Evolutionary conservation across 306 rosid species (phyloP), one percentile per base, ranked within the genome.

Genomic region (Malus asiatica): DNA sequence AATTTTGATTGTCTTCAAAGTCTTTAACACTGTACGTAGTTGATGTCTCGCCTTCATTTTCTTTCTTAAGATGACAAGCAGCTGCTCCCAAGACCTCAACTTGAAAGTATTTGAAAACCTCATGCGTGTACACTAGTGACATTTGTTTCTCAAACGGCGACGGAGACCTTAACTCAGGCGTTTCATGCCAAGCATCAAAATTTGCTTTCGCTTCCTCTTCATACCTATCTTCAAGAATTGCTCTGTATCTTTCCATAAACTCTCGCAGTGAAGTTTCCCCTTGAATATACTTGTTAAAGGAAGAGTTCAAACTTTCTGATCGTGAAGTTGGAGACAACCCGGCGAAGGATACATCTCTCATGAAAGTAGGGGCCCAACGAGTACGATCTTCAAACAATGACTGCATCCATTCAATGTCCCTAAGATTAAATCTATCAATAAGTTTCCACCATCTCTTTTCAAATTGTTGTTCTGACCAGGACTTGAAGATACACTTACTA

Each of bases 131-230:
- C 32, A 72, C 77, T 16, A 65, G 73, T 25, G 82, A 74, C 69
- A 79, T 8, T 72, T 79, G 82, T 59, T 79, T 79, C 82, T 55
- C 82, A 65, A 79, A 79, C 5, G 78, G 82, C 8, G 82, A 79
- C 4, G 82, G 82, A 79, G 82, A 79, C 57, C 72, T 79, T 48
- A 79, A 66, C 51, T 79, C 77, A 11, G 82, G 77, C 11, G 78
- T 79, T 72, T 73, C 82, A 71, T 79, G 82, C 82, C 82, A 79
- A 40, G 75, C 75, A 79, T 79, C 79, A 74, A 79, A 79, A 44
- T 79, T 73, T 22, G 83, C 78, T 67, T 73, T 79, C 20, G 71
- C 79, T 79, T 79, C 83, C 23, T 79, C 83, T 74, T 79, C 83
- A 11, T 79, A 79, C 73, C 83, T 74, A 74, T 79, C 78, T 74